Evolutionary conservation across 257 asterid species (phyloP), one percentile per base, ranked within the genome.

Genomic region (Gentiana macrophylla): DNA sequence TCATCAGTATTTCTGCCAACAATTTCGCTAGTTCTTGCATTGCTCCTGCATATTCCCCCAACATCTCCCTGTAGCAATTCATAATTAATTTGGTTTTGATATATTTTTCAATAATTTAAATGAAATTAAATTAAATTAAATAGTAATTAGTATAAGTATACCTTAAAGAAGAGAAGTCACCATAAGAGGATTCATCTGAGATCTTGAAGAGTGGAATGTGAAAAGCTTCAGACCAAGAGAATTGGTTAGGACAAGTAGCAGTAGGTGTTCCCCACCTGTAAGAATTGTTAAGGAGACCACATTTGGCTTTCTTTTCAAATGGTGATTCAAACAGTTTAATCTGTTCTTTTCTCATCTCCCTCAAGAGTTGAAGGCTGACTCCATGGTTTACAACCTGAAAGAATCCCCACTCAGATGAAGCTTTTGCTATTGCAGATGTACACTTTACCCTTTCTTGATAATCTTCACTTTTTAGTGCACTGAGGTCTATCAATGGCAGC

Each of bases 301-400:
- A 67, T 33, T 50, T 67, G 3, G 82, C 74, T 51, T 85, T 85
- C 45, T 37, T 74, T 1, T 73, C 62, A 53, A 82, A 85, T 12
- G 86, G 46, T 38, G 77, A 77, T 12, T 69, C 49, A 51, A 85
- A 85, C 8, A 85, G 52, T 55, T 74, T 61, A 2, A 72, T 45
- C 62, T 82, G 86, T 62, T 80, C 80, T 13, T 37, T 62, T 37
- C 84, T 85, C 81, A 85, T 80, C 35, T 46, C 52, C 50, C 10
- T 32, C 0, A 82, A 81, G 1, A 90, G 68, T 55, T 82, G 80
- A 5, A 73, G 70, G 8, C 63, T 36, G 35, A 86, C 81, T 11
- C 94, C 97, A 45, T 90, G 95, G 71, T 90, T 84, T 34, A 86
- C 77, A 2, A 86, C 86, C 50, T 86, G 95, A 46, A 90, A 90